phyloP scores from a whole-genome alignment of 78 protist species.

The Kipferlia bialata region DNA sequence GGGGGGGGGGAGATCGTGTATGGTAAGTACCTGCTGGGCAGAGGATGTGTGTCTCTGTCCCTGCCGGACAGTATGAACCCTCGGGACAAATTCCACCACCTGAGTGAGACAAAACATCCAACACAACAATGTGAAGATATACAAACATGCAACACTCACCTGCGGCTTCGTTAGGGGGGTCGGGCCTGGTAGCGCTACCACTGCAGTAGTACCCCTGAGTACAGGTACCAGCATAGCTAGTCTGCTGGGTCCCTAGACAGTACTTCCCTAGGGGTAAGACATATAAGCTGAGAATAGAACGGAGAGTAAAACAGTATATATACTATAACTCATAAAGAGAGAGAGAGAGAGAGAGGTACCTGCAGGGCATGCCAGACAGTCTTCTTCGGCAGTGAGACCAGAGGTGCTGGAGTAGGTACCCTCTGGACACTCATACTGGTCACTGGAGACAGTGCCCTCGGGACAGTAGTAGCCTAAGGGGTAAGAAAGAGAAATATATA shows the following conservation, averaged over 20 bases:
- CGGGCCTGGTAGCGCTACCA: not conserved
- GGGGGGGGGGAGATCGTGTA: not conserved
- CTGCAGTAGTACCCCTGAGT: not conserved
- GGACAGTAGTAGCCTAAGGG: slow-evolving; percentile 6
- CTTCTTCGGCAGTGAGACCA: not conserved
- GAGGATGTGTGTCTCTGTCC: not conserved
- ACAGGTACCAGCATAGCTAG: not conserved
- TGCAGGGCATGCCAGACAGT: no score
- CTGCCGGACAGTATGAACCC: slow-evolving; percentile 18
- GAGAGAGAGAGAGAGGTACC: slow-evolving; percentile 1
- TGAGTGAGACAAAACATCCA: no score
- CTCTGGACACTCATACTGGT: not conserved
- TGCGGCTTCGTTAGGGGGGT: not conserved
- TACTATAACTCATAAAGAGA: no score
- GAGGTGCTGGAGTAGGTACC: not conserved
- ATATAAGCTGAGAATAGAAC: no score
- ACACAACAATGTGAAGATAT: no score
- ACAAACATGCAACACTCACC: no score
- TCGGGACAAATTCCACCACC: no score
- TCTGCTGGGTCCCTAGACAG: slow-evolving; percentile 6
- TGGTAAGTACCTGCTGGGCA: slow-evolving; percentile 6
- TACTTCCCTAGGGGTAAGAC: no score
- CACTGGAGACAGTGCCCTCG: not conserved
- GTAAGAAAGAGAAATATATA: no score
- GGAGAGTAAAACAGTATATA: no score